Base-by-base conservation (phyloP, 345 rosid genomes). In the Salix caprea region DNA sequence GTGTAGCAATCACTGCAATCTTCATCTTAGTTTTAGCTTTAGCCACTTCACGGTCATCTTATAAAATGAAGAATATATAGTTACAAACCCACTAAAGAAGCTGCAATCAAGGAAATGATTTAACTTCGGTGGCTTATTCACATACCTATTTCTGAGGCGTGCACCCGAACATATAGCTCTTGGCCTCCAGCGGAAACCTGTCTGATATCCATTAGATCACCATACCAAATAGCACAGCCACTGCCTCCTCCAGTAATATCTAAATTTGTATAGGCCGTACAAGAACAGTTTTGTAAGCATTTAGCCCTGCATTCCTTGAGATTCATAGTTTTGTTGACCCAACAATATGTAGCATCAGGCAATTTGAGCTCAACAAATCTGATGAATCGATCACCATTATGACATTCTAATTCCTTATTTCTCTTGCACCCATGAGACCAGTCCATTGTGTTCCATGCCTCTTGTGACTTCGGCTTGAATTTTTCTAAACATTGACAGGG, bases 211-310 rank as follows among this genome's bases (percentile, higher is more conserved):
- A 16, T 34, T 58, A 77, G 54, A 71, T 71, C 75, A 50, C 14
- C 16, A 34, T 30, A 62, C 80, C 80, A 77, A 23, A 77, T 36
- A 13, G 71, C 23, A 15, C 80, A 77, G 7, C 80, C 80, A 9
- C 80, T 77, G 46, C 80, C 52, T 37, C 19, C 70, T 34, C 50
- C 70, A 48, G 56, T 30, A 23, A 71, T 71, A 36, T 77, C 71
- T 1, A 32, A 44, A 37, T 15, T 71, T 9, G 80, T 28, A 11
- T 77, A 77, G 13, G 80, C 80, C 23, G 32, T 71, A 6, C 80
- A 77, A 11, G 75, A 71, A 77, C 80, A 77, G 54, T 71, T 77
- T n/a, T 46, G 48, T 16, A 71, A 42, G 54, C 80, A 77, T 37
- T 70, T 70, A 14, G 23, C 64, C 19, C 80, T 77, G 80, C 75